A percentile compares a stretch with the other conserved stretches of the same genome.
phyloP scores from a whole-genome alignment of 257 asterid species.

The Scutellaria barbata region DNA sequence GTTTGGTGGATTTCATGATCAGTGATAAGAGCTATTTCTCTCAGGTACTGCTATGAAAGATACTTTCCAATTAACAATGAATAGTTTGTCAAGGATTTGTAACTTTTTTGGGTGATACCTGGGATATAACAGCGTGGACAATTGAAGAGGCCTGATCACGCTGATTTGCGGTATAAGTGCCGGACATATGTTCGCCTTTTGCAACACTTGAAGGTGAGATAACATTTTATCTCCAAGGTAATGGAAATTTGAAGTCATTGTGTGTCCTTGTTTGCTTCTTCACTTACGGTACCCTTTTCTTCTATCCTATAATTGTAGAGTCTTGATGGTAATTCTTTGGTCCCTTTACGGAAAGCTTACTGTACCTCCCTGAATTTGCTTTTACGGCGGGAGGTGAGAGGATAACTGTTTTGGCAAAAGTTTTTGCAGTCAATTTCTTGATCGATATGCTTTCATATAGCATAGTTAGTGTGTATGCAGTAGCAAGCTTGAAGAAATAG shows the following conservation, averaged over 20 bases:
- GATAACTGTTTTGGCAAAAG: conserved; percentile 35
- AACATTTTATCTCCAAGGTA: neutral
- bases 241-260: conserved; percentile 25
- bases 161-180: conserved; percentile 93
- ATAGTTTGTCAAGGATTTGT: conserved; percentile 16
- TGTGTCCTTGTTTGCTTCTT: conserved; percentile 31
- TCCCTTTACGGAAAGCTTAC: conserved; percentile 89
- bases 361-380: conserved; percentile 94
- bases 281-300: conserved; percentile 29
- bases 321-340: conserved; percentile 87
- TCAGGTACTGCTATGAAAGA: conserved; percentile 61
- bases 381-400: conserved; percentile 88
- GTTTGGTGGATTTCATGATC: conserved; percentile 97
- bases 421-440: conserved; percentile 26
- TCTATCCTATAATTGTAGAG: conserved; percentile 53
- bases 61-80: conserved; percentile 33
- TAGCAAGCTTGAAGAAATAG: conserved; percentile 27
- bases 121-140: conserved; percentile 82
- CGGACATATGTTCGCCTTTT: conserved; percentile 97
- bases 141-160: conserved; percentile 96
- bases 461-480: conserved; percentile 9
- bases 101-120: conserved; percentile 30
- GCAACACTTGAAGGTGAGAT: conserved; percentile 90
- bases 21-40: conserved; percentile 96
- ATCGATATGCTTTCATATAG: neutral